A percentile compares a stretch with the other conserved stretches of the same genome.
Conservation (phyloP, 306 rosid species). For the Pachyrhizus erosus region DNA sequence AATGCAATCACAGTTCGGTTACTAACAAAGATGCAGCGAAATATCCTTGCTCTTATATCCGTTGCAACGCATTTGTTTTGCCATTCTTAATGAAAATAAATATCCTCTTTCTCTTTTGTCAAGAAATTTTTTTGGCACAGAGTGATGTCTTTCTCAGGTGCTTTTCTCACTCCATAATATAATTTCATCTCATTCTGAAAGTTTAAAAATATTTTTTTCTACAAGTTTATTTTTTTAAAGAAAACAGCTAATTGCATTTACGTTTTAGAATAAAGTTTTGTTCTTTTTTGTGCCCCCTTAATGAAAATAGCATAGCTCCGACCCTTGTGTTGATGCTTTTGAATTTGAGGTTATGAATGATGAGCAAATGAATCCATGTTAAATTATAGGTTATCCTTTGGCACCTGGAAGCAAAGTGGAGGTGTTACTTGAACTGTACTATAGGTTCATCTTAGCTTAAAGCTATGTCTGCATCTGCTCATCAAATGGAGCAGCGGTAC, state of each 20-base stretch:
- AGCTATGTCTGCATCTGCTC: slow-evolving; percentile 71
- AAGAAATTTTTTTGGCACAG: neutral
- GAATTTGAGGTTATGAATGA: neutral
- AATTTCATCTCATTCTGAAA: neutral
- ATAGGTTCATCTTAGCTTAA: slow-evolving; percentile 36
- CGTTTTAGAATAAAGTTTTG: neutral
- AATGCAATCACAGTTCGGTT: neutral
- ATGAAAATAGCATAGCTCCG: neutral
- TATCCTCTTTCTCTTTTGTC: neutral
- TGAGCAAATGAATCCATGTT: slow-evolving; percentile 36
- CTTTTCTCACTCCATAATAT: slow-evolving; percentile 14
- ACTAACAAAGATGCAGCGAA: slow-evolving; percentile 33
- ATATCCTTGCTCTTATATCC: neutral
- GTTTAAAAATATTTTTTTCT: neutral
- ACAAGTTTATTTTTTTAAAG: neutral
- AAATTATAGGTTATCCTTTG: slow-evolving; percentile 53
- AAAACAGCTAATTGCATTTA: neutral
- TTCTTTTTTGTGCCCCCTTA: neutral
- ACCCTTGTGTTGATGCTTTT: neutral
- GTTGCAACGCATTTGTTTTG: neutral
- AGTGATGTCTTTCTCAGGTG: slow-evolving; percentile 52
- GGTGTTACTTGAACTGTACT: slow-evolving; percentile 40
- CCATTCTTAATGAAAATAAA: neutral
- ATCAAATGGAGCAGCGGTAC: slow-evolving; percentile 69
- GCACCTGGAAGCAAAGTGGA: slow-evolving; percentile 41